Evolutionary conservation across 177 flowering plant genomes (phyloP).

Genomic region (Telopea speciosissima): DNA sequence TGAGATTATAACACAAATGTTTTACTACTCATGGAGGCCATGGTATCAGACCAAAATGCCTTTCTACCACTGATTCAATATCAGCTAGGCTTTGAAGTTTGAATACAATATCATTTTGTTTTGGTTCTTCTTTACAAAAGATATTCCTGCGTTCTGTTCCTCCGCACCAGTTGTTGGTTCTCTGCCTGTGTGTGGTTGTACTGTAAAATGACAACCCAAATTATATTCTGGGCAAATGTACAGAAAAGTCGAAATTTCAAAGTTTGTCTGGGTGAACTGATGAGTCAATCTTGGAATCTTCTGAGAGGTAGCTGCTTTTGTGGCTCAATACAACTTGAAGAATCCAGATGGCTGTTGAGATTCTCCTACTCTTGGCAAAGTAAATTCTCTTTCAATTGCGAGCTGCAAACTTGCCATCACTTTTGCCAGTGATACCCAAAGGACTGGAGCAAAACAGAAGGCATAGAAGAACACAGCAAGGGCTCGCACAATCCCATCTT

Average conservation of each 20-base stretch:
- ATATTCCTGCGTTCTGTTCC: neutral
- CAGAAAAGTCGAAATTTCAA: neutral
- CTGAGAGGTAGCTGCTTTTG: neutral
- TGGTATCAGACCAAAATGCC: neutral
- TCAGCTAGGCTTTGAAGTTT: neutral
- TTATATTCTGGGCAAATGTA: neutral
- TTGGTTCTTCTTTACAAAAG: too few relatives aligned
- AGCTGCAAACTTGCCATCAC: conserved; percentile 49
- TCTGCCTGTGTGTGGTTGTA: neutral
- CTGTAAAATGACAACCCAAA: neutral
- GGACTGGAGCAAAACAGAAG: conserved; percentile 59
- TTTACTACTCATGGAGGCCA: neutral
- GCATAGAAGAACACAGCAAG: conserved; percentile 68
- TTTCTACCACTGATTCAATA: neutral
- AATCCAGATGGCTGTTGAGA: conserved; percentile 41
- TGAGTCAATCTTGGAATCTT: neutral
- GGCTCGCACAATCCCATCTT: conserved; percentile 66
- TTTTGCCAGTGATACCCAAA: conserved; percentile 49
- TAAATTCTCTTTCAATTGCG: conserved; percentile 57
- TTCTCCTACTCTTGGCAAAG: conserved; percentile 56
- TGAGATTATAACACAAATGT: neutral
- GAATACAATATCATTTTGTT: neutral
- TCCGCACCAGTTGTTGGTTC: neutral
- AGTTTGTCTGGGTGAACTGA: neutral
- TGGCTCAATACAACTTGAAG: conserved; percentile 54